Evolutionary conservation across 1,139 yeast genomes (phyloP).

Genomic region (Yamadazyma siamensis): DNA sequence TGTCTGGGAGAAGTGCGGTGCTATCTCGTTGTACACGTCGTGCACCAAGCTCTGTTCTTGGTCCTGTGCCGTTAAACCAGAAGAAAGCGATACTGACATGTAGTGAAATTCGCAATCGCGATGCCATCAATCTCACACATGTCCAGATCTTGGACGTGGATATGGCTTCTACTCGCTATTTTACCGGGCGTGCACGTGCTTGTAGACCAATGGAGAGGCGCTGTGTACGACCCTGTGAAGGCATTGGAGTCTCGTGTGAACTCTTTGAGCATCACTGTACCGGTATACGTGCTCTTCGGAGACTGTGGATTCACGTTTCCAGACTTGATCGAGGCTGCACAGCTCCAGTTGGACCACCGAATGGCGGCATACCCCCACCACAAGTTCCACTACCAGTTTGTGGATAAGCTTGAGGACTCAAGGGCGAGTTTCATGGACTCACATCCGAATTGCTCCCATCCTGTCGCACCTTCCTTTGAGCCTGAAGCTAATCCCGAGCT

Average conservation of each 20-base stretch:
- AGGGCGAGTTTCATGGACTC: too few species aligned
- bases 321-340: slow-evolving; percentile 43
- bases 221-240: not conserved
- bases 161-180: too few species aligned
- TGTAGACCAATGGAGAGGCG: not conserved
- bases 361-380: slow-evolving; percentile 5
- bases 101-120: too few species aligned
- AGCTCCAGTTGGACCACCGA: slow-evolving; percentile 34
- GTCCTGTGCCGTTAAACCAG: slow-evolving; percentile 40
- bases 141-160: too few species aligned
- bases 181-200: slow-evolving; percentile 1
- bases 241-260: not conserved
- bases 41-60: slow-evolving; percentile 84
- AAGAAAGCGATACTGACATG: slow-evolving; percentile 17
- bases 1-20: slow-evolving; percentile 88
- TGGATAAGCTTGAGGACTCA: slow-evolving; percentile 14
- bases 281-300: slow-evolving; percentile 29
- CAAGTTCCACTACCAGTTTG: slow-evolving; percentile 12
- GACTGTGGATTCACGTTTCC: slow-evolving; percentile 44
- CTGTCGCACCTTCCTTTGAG: too few species aligned
- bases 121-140: slow-evolving; percentile 1
- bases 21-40: slow-evolving; percentile 86
- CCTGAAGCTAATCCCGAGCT: slow-evolving; percentile 2
- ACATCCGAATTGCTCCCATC: too few species aligned
- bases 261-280: too few species aligned